Evolutionary conservation across 345 rosid genomes (phyloP).

Genomic region (Eucalyptus polybractea): DNA sequence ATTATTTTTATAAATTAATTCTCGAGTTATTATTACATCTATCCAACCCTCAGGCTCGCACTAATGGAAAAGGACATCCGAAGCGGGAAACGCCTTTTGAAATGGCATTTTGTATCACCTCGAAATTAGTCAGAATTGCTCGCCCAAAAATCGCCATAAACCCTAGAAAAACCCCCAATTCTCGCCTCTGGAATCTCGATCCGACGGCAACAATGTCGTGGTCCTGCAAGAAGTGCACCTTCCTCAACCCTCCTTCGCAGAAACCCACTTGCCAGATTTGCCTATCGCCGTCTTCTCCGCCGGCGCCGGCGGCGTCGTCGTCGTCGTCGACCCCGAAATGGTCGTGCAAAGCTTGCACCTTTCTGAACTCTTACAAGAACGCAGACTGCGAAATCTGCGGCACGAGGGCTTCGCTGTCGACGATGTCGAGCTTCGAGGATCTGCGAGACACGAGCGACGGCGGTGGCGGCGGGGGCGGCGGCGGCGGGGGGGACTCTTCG

Average conservation of each 20-base stretch:
- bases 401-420: slow-evolving; percentile 31
- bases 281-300: slow-evolving; percentile 15
- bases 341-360: slow-evolving; percentile 93
- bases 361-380: slow-evolving; percentile 63
- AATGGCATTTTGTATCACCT: neutral
- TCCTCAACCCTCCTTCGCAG: slow-evolving; percentile 68
- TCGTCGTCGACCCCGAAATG: slow-evolving; percentile 27
- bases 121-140: neutral
- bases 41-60: neutral
- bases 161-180: slow-evolving; percentile 1
- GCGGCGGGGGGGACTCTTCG: slow-evolving; percentile 21
- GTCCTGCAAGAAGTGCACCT: slow-evolving; percentile 84
- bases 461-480: neutral
- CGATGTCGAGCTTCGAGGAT: slow-evolving; percentile 34
- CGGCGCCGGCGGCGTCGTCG: slow-evolving; percentile 1
- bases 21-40: neutral
- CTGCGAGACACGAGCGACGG: slow-evolving; percentile 29
- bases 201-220: slow-evolving; percentile 17
- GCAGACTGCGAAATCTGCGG: slow-evolving; percentile 57
- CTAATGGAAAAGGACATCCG: neutral
- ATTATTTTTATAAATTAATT: neutral
- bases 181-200: neutral
- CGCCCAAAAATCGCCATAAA: neutral
- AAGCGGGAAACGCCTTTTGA: neutral
- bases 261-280: slow-evolving; percentile 61